Base-by-base conservation (phyloP, 352 stramenopile genomes). In the Globisporangium parvum region DNA sequence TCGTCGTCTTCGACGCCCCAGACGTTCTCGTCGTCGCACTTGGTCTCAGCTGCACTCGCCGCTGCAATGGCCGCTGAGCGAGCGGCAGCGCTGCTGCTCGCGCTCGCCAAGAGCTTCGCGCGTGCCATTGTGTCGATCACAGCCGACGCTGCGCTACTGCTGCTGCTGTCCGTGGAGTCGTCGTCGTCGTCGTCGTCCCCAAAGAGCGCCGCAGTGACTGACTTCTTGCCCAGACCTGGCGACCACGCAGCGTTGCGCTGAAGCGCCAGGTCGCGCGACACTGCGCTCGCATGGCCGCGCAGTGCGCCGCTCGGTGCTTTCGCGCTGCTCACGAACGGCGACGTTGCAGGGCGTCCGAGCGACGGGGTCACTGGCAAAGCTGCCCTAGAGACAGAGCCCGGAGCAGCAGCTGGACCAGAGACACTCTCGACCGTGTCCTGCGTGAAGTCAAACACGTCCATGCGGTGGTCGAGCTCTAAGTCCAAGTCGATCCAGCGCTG, bases 1-100 rank as follows among this genome's bases (percentile, higher is more conserved):
- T 68, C 70, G 50, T 88, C 77, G 42, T 74, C 80, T 42, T 85
- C 80, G 71, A 87, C 80, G 21, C 80, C 80, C 80, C 80, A 91
- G 15, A 91, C 70, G 45, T 75, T 82, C 20, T 66, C 66, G 23
- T 83, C 67, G 24, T 89, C 74, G n/a, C 84, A 69, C 53, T 80
- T 85, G 47, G 63, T 69, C 41, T 72, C 65, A 11, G 63, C 55
- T 18, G 53, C 56, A 49, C 71, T 62, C 31, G 53, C 61, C n/a
- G 67, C 47, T 3, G 51, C 48, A n/a, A 60, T 47, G 3, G 45
- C 17, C 35, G 37, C 18, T 50, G 53, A 12, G 62, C 56, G 18
- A 41, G 55, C 45, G 65, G 53, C 41, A 35, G 14, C 49, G 53
- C 56, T 35, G 49, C 47, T 37, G 5, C 57, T 47, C 23, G 24